phyloP scores from a whole-genome alignment of 2,329 filamentous ascomycete genomes.

The Pseudovirgaria hyperparasitica region DNA sequence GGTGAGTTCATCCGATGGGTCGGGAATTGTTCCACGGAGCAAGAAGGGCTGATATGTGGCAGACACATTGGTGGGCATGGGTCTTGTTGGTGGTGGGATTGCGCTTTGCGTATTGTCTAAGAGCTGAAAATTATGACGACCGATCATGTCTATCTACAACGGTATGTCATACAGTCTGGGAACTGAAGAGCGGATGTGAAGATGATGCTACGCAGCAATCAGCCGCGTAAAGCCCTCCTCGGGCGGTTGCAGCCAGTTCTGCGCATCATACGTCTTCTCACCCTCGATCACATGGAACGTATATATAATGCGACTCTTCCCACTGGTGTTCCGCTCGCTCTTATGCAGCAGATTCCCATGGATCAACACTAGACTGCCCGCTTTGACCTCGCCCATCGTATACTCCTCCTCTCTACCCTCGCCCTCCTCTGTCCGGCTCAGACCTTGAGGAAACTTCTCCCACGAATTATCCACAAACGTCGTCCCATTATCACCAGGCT shows the following conservation, averaged over 20 bases:
- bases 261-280: constrained; percentile 62
- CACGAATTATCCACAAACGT: constrained; percentile 51
- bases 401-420: constrained; percentile 45
- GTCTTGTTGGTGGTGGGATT: constrained; percentile 65
- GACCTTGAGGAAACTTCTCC: constrained; percentile 42
- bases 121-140: constrained; percentile 7
- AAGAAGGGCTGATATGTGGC: constrained; percentile 8
- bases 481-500: constrained; percentile 26
- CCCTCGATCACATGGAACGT: constrained; percentile 96
- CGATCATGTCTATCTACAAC: constrained; percentile 1
- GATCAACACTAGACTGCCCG: constrained; percentile 81
- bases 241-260: constrained; percentile 89
- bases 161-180: no score
- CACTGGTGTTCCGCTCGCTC: constrained; percentile 82
- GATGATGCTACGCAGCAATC: constrained; percentile 13
- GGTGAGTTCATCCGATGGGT: constrained; percentile 37
- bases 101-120: constrained; percentile 63
- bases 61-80: constrained; percentile 80
- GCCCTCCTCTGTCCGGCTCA: constrained; percentile 23
- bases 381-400: constrained; percentile 75
- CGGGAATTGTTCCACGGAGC: neutral
- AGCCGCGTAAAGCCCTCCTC: constrained; percentile 64
- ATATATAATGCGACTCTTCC: constrained; percentile 84
- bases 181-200: constrained; percentile 1
- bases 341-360: constrained; percentile 94